Conservation (phyloP, 352 stramenopile genomes). For the Thraustochytrium striatum region DNA sequence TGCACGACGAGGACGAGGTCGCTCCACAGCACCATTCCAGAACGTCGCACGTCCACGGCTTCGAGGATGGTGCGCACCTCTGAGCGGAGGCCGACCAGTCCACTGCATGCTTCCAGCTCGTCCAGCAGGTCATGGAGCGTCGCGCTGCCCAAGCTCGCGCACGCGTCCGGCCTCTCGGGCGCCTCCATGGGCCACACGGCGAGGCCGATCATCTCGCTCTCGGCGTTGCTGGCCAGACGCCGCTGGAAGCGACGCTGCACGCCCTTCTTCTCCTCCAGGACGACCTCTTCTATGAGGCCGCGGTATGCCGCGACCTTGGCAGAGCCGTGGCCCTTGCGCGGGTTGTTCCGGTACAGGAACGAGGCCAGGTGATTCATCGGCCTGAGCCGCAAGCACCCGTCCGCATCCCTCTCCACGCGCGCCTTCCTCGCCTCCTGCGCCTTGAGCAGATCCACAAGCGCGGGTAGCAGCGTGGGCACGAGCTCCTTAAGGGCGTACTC, state of each 20-base stretch:
- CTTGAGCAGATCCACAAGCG: background rate
- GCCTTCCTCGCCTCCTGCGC: background rate
- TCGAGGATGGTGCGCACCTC: background rate
- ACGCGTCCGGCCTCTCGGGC: background rate
- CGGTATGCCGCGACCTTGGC: background rate
- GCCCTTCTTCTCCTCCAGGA: background rate
- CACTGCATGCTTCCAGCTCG: background rate
- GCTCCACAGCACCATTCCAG: background rate
- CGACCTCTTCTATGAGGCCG: background rate
- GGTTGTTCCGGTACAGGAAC: slow-evolving; percentile 14
- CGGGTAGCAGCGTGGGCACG: background rate
- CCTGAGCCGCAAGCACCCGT: background rate
- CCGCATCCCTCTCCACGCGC: background rate
- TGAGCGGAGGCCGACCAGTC: background rate
- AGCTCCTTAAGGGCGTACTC: slow-evolving; percentile 22
- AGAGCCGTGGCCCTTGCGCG: background rate
- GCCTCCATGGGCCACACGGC: background rate
- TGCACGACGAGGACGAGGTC: background rate
- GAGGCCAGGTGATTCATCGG: background rate
- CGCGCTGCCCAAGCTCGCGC: background rate
- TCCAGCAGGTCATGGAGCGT: background rate
- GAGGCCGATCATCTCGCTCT: background rate
- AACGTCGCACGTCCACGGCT: background rate
- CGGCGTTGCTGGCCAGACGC: background rate
- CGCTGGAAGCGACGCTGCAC: background rate